Base-by-base conservation (phyloP, 2,329 filamentous ascomycete genomes). In the Pseudogymnoascus sp. region DNA sequence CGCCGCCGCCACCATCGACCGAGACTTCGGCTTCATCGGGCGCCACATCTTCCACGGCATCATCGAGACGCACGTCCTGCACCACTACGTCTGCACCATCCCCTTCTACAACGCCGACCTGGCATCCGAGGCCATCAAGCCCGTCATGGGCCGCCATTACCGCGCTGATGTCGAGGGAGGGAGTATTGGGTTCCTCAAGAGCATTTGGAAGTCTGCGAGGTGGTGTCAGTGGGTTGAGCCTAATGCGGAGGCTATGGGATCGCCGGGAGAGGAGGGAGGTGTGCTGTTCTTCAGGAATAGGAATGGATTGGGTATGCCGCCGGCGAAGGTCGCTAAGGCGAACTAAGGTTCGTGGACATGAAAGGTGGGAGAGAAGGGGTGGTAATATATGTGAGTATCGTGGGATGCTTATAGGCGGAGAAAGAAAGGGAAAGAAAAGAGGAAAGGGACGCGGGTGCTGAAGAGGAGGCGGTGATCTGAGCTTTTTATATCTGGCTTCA, bases 171-270 rank as follows among this genome's bases (percentile, higher is more conserved):
- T 85, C 64, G 76, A 85, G 75, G 92, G 82, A 62, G 94, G 94
- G 55, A 78, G 88, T 37, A 67, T 87, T 45, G 94, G 94, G 58
- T 99, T 99, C 83, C 74, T 99, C 72, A 83, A 82, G 74, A 86
- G 90, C 69, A 78, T 99, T 74, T 99, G 86, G 84, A 88, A 78
- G 68, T 89, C 84, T 70, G 86, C 90, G 45, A 86, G 94, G 65
- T 86, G 83, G 85, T 99, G 94, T 84, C 92, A 97, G 76, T 99
- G 92, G 90, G 92, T 99, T 66, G 94, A 99, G 86, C 91, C 92
- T 62, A 92, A 86, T 72, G 88, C 86, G 70, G 10, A 27, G 18
- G 12, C 3, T 15, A 0, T 42, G 9, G 90, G 85, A 61, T 89
- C 92, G 59, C 77, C 86, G 72, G 93, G 91, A 35, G 87, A 92